These are phyloP conservation scores for Penium margaritaceum DNA, from an alignment of 139 green algal genomes.

Conservation along the genomic window DNA sequence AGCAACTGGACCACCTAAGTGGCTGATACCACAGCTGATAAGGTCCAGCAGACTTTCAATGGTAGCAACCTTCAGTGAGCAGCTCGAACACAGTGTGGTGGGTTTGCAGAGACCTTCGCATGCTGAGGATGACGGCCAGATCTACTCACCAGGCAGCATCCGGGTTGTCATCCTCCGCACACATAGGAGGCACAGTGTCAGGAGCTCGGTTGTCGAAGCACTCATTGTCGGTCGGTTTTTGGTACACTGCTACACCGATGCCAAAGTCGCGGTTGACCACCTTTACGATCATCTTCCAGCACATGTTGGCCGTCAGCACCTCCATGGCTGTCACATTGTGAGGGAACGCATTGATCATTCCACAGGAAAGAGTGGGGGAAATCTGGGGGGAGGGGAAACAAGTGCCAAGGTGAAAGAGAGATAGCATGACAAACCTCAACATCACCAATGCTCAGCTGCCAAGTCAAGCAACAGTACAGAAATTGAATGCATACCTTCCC, in stretches of 20 bases:
- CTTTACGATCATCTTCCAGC: conserved; percentile 22
- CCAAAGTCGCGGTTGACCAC: not conserved
- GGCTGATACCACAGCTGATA: not conserved
- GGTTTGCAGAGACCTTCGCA: no score
- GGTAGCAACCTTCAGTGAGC: no score
- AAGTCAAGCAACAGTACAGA: no score
- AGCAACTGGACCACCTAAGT: not conserved
- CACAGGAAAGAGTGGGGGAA: not conserved
- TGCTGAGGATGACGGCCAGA: not conserved
- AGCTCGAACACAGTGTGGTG: no score
- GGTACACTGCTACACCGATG: conserved; percentile 21
- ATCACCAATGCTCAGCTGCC: no score
- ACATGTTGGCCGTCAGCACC: conserved; percentile 14
- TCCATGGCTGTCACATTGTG: not conserved
- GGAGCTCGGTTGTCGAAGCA: conserved; percentile 19
- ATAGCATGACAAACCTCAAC: not conserved
- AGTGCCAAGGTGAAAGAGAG: not conserved
- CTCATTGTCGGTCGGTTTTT: conserved; percentile 30
- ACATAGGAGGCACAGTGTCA: not conserved
- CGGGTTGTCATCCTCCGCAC: conserved; percentile 11
- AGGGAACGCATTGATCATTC: no score
- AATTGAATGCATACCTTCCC: conserved; percentile 28
- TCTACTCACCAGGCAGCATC: conserved; percentile 35
- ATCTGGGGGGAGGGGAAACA: not conserved
- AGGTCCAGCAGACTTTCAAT: no score